Base-by-base conservation (phyloP, 2,329 filamentous ascomycete species). In the Xylaria arbuscula region DNA sequence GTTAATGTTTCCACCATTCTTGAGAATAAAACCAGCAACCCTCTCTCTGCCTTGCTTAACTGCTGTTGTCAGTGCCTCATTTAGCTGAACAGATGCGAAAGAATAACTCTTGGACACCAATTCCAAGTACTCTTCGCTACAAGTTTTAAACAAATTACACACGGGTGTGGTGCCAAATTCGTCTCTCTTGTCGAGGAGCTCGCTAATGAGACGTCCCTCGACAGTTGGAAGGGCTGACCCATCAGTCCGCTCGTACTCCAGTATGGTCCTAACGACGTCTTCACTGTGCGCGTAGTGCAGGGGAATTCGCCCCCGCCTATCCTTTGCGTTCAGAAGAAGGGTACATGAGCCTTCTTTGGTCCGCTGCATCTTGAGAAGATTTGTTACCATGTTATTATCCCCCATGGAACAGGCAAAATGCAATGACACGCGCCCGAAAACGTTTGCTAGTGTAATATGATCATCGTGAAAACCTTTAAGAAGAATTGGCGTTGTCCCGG, bases 381-480 rank as follows among this genome's bases (percentile, higher is more conserved):
- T 9, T 32, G 7, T 57, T 17, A 57, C 38, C 10, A 45, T 45
- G 15, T 15, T 13, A 13, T 5, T 45, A 17, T 57, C 28, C 13
- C 24, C 22, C 17, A 17, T 15, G 19, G 11, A 6, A 19, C 54
- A 57, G 22, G 54, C 54, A 45, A 45, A 24, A 45, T 57, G 54
- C 4, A 57, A 15, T 6, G 54, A 28, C 45, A 10, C 45, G 3
- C 13, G 9, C n/a, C 19, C 15, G 2, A 11, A 17, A 8, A 28
- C 3, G 54, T 57, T 57, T 42, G 54, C 22, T 17, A 57, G 36
- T n/a, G 19, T 32, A 3, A 57, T 57, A 45, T 57, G 36, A 45
- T 57, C 19, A 7, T 17, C 32, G n/a, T 38, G 19, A 47, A 47
- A 47, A 15, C n/a, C n/a, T 17, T 9, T 5, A 45, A 24, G 38